Evolutionary conservation across 441 rosid genomes (phyloP).

Genomic region (Daphne laureola): DNA sequence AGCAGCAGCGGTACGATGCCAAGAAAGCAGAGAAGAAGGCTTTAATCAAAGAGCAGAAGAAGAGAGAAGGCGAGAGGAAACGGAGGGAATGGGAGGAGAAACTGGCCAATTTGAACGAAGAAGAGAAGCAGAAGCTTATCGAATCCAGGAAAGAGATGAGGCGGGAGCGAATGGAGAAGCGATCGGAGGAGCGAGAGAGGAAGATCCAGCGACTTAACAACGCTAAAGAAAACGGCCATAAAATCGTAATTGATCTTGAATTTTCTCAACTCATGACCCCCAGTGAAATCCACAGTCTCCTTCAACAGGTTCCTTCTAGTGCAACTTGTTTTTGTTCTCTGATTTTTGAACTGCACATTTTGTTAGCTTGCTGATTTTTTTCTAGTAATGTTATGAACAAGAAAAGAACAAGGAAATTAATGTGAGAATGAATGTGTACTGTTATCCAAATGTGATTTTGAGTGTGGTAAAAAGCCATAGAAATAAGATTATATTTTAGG

Average conservation of each 20-base stretch:
- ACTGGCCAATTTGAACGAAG: conserved; percentile 46
- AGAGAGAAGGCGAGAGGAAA: conserved; percentile 58
- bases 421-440: no score
- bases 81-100: conserved; percentile 75
- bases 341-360: no score
- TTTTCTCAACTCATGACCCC: conserved; percentile 71
- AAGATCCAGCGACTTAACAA: conserved; percentile 46
- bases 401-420: no score
- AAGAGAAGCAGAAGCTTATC: conserved; percentile 55
- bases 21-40: conserved; percentile 92
- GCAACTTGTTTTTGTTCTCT: no score
- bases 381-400: no score
- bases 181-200: conserved; percentile 53
- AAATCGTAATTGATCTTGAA: conserved; percentile 72
- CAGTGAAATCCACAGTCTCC: conserved; percentile 71
- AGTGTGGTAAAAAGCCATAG: no score
- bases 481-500: no score
- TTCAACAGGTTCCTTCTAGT: conserved; percentile 42
- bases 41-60: conserved; percentile 52
- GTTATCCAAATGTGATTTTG: no score
- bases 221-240: conserved; percentile 61
- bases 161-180: conserved; percentile 65
- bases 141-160: conserved; percentile 55
- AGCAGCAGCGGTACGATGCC: conserved; percentile 60
- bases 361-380: no score